A percentile compares a stretch with the other conserved stretches of the same genome.
Evolutionary conservation across 2,329 filamentous ascomycete genomes (phyloP).

Genomic region (Lomentospora prolificans): DNA sequence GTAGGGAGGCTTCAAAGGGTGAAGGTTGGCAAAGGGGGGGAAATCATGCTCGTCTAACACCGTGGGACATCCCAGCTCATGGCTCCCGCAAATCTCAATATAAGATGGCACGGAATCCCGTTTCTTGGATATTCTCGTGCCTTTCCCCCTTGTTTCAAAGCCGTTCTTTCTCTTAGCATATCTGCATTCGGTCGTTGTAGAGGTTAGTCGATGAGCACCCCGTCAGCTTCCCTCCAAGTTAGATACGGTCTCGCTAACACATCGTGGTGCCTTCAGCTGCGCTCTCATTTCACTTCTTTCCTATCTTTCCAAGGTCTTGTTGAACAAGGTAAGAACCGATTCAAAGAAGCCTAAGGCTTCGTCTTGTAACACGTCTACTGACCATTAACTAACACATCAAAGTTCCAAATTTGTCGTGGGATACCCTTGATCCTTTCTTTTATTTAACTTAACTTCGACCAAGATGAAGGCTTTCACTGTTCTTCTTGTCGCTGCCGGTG

Average conservation of each 20-base stretch:
- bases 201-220: constrained; percentile 1
- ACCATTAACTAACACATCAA: not conserved
- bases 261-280: not conserved
- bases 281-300: not conserved
- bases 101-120: constrained; percentile 3
- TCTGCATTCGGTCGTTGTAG: not conserved
- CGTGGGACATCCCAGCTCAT: not conserved
- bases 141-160: not conserved
- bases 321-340: not conserved
- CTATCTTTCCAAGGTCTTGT: not conserved
- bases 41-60: not conserved
- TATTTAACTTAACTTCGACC: not conserved
- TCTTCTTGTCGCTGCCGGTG: constrained; percentile 14
- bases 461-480: constrained; percentile 12
- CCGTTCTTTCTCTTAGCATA: not conserved
- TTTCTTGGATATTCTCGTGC: not conserved
- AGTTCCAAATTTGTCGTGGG: not conserved
- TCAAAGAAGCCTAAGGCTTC: not conserved
- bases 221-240: not conserved
- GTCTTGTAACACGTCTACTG: not conserved
- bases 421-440: not conserved
- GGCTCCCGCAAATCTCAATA: not conserved
- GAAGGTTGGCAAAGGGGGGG: too few relatives aligned
- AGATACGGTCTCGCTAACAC: not conserved
- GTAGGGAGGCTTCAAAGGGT: too few relatives aligned